These are phyloP conservation scores for Colletotrichum sp. DNA, from an alignment of 2,329 filamentous ascomycete species.

Conservation along the genomic window DNA sequence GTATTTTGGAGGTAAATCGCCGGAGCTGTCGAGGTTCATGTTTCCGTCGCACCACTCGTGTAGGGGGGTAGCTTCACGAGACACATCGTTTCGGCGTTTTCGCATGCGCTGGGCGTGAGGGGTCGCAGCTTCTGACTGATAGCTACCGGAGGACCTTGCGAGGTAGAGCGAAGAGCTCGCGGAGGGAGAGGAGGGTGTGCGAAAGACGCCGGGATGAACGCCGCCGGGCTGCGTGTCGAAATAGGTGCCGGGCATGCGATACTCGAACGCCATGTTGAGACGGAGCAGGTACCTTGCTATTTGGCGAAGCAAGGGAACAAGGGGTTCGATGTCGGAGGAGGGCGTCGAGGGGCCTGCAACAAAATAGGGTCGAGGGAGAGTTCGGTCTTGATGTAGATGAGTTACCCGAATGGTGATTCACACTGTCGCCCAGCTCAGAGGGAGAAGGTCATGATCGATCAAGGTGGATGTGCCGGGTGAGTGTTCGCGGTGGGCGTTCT, in stretches of 20 bases:
- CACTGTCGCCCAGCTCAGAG: conserved; percentile 8
- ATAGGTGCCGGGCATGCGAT: conserved; percentile 38
- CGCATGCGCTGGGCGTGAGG: conserved; percentile 46
- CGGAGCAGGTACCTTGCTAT: neutral
- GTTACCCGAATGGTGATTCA: conserved; percentile 1
- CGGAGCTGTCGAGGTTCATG: conserved; percentile 31
- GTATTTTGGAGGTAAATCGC: conserved; percentile 22
- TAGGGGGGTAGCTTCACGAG: conserved; percentile 36
- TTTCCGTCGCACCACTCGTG: conserved; percentile 34
- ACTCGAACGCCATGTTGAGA: conserved; percentile 33
- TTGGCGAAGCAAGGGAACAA: neutral
- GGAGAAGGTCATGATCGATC: conserved; percentile 8
- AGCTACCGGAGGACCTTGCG: conserved; percentile 40
- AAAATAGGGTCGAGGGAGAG: neutral
- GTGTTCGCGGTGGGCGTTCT: neutral
- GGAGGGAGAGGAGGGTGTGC: conserved; percentile 44
- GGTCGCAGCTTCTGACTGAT: conserved; percentile 40
- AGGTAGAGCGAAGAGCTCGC: conserved; percentile 31
- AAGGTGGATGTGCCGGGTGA: neutral
- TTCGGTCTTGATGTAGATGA: neutral
- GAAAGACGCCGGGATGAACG: conserved; percentile 51
- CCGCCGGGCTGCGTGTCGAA: conserved; percentile 36
- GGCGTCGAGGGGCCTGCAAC: neutral
- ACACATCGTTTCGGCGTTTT: conserved; percentile 41
- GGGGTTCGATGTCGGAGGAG: neutral